Percentiles rank a stretch among this genome's conserved stretches.
Evolutionary conservation across 345 rosid genomes (phyloP).

Genomic region (Barbarea vulgaris): DNA sequence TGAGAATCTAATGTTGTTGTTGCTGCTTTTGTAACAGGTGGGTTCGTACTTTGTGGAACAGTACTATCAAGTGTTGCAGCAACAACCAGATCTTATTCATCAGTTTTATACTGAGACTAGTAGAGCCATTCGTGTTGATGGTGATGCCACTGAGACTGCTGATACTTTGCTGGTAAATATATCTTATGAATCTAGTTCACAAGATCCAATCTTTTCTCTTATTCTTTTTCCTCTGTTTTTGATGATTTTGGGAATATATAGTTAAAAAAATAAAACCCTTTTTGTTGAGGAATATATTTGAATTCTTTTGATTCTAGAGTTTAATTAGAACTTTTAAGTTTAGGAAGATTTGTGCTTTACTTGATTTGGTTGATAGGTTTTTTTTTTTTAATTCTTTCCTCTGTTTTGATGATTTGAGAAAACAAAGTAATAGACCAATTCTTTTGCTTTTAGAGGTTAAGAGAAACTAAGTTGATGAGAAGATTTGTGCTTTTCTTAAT

Average conservation of each 20-base stretch:
- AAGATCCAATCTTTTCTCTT: not conserved
- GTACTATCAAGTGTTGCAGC: constrained; percentile 84
- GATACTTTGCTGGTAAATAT: constrained; percentile 70
- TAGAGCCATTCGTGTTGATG: constrained; percentile 75
- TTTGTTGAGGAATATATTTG: not conserved
- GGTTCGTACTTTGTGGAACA: constrained; percentile 95
- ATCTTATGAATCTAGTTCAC: not conserved
- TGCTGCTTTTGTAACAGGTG: constrained; percentile 57
- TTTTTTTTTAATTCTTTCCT: not conserved
- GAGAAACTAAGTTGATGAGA: not conserved
- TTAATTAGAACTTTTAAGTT: too few relatives aligned
- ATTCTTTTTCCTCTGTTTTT: not conserved
- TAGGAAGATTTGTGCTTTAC: too few relatives aligned
- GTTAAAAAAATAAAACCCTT: not conserved
- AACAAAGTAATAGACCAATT: not conserved
- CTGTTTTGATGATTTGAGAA: not conserved
- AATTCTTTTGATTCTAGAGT: not conserved
- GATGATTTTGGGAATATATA: not conserved
- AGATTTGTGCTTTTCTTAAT: constrained; percentile 14
- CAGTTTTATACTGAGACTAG: constrained; percentile 83
- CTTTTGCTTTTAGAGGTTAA: not conserved
- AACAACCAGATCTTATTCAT: constrained; percentile 83
- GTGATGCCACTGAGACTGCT: constrained; percentile 68
- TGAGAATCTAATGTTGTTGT: not conserved
- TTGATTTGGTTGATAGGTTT: not conserved